phyloP scores from a whole-genome alignment of 768 basidiomycete genomes.

The Lentinula detonsa region DNA sequence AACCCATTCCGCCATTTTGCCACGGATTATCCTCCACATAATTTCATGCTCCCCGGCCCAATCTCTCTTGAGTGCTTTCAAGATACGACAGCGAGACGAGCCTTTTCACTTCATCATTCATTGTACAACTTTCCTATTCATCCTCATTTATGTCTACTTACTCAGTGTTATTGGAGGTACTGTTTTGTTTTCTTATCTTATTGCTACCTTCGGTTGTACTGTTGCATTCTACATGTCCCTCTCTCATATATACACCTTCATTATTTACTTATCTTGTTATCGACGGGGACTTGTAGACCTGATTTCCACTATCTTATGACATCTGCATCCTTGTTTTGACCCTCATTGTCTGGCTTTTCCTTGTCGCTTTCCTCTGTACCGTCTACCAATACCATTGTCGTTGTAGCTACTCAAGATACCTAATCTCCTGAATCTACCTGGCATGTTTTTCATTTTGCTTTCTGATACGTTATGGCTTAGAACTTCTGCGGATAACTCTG shows the following conservation, averaged over 20 bases:
- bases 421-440: neutral
- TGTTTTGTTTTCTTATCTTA: neutral
- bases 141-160: neutral
- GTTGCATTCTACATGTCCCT: neutral
- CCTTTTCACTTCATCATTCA: neutral
- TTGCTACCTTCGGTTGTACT: neutral
- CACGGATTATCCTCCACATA: neutral
- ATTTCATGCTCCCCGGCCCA: neutral
- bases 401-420: neutral
- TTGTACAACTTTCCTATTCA: neutral
- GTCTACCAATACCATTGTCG: neutral
- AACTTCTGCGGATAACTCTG: neutral
- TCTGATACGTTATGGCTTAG: neutral
- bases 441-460: neutral
- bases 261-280: neutral
- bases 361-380: neutral
- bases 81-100: too few species aligned
- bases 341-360: neutral
- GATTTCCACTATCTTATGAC: neutral
- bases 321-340: neutral
- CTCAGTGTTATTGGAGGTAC: neutral
- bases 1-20: too few species aligned
- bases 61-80: neutral
- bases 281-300: neutral
- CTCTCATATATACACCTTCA: neutral